These are phyloP conservation scores for Xerocomus potaroensis DNA, from an alignment of 768 basidiomycete species.

Conservation along the genomic window DNA sequence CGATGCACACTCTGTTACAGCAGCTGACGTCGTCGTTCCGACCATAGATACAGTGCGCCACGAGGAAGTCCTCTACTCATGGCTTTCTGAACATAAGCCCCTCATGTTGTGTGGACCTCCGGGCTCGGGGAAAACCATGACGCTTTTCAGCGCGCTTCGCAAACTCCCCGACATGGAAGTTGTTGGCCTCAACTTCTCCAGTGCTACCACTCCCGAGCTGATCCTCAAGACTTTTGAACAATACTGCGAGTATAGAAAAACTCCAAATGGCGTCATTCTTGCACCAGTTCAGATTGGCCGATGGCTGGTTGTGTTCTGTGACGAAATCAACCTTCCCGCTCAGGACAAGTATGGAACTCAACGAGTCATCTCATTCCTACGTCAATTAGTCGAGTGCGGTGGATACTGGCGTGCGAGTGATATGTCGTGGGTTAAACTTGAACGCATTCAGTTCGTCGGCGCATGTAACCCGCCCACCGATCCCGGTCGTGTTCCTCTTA, in stretches of 20 bases:
- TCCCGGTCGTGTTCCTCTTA: slow-evolving; percentile 97
- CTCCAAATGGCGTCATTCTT: slow-evolving; percentile 95
- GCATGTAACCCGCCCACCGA: slow-evolving; percentile 99
- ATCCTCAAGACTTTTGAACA: slow-evolving; percentile 99
- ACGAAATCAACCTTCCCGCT: slow-evolving; percentile 98
- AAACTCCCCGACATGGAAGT: slow-evolving; percentile 99
- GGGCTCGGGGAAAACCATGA: slow-evolving; percentile 99
- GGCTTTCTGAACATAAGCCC: slow-evolving; percentile 98
- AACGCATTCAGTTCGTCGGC: slow-evolving; percentile 99
- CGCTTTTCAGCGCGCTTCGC: slow-evolving; percentile 93
- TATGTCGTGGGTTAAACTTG: slow-evolving; percentile 95
- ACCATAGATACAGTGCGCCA: slow-evolving; percentile 98
- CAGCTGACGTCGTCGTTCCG: slow-evolving; percentile 94
- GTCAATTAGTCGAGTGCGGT: slow-evolving; percentile 91
- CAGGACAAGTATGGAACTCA: slow-evolving; percentile 98
- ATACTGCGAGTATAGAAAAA: slow-evolving; percentile 98
- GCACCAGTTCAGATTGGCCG: slow-evolving; percentile 93
- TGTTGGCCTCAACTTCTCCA: slow-evolving; percentile 98
- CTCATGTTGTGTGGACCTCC: slow-evolving; percentile 98
- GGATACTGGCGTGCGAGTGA: slow-evolving; percentile 95
- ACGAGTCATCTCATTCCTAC: slow-evolving; percentile 95
- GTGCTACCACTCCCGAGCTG: slow-evolving; percentile 95
- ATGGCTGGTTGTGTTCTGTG: slow-evolving; percentile 99
- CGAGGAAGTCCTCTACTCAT: slow-evolving; percentile 97
- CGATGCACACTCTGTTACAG: slow-evolving; percentile 93